Percentiles rank a stretch among this genome's conserved stretches.
These are phyloP conservation scores for Linderniella brevidens DNA, from an alignment of 257 asterid species.

Conservation along the genomic window DNA sequence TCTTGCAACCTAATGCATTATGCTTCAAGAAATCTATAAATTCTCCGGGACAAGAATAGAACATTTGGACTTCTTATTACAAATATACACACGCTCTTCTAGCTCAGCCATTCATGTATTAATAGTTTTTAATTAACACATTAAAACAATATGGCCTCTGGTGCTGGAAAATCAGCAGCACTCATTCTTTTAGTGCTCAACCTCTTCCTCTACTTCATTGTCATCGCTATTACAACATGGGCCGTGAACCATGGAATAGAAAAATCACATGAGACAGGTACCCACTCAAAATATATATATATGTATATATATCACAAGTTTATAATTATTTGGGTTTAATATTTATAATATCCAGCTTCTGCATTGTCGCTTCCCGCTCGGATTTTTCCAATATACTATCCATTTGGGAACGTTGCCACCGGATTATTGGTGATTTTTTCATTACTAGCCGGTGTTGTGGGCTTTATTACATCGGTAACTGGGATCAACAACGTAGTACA, in stretches of 20 bases:
- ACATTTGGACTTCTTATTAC: constrained; percentile 14
- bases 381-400: constrained; percentile 66
- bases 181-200: constrained; percentile 36
- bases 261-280: constrained; percentile 48
- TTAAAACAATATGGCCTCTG: constrained; percentile 56
- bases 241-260: constrained; percentile 69
- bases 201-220: constrained; percentile 44
- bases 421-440: constrained; percentile 59
- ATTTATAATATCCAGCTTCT: constrained; percentile 41
- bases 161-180: constrained; percentile 73
- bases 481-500: constrained; percentile 36
- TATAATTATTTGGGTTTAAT: too few species aligned
- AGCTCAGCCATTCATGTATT: constrained; percentile 4
- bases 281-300: too few species aligned
- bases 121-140: not conserved
- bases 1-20: constrained; percentile 5
- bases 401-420: constrained; percentile 82
- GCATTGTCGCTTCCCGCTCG: constrained; percentile 31
- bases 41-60: constrained; percentile 19
- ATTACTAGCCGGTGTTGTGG: constrained; percentile 73
- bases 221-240: constrained; percentile 49
- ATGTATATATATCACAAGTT: too few species aligned
- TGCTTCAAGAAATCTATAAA: constrained; percentile 7
- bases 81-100: constrained; percentile 5
- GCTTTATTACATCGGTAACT: constrained; percentile 49